Percentiles rank a stretch among this genome's conserved stretches.
These are phyloP conservation scores for Sporisorium scitamineum DNA, from an alignment of 1,284 basidiomycete genomes.

Conservation along the genomic window DNA sequence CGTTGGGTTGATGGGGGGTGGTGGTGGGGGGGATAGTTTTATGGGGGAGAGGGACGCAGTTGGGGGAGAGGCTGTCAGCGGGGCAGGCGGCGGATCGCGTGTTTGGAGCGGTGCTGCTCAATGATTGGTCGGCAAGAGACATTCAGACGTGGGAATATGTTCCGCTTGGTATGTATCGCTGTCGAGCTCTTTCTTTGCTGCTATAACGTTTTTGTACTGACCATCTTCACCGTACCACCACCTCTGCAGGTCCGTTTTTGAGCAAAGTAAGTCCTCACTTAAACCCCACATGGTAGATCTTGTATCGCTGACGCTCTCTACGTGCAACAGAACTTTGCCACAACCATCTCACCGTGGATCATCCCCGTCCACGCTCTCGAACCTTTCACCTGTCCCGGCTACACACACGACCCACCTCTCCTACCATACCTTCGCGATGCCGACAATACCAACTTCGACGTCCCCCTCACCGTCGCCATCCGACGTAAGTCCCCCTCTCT, in stretches of 20 bases:
- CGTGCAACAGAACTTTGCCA: conserved; percentile 39
- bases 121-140: conserved; percentile 60
- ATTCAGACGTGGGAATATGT: conserved; percentile 54
- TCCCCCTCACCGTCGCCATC: conserved; percentile 28
- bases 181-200: too few relatives aligned
- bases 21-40: conserved; percentile 20
- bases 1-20: too few relatives aligned
- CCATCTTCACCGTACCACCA: too few relatives aligned
- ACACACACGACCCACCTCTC: conserved; percentile 32
- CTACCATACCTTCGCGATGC: conserved; percentile 36
- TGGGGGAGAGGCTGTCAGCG: conserved; percentile 36
- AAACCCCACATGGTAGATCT: neutral
- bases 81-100: conserved; percentile 34
- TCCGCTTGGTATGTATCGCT: conserved; percentile 27
- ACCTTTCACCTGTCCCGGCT: conserved; percentile 22
- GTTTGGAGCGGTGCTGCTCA: conserved; percentile 57
- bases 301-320: too few relatives aligned
- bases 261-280: conserved; percentile 24
- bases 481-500: conserved; percentile 3
- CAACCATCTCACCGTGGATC: conserved; percentile 52
- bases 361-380: conserved; percentile 38
- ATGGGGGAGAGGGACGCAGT: conserved; percentile 40
- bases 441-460: conserved; percentile 37
- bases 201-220: too few relatives aligned
- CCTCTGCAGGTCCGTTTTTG: conserved; percentile 26